These are phyloP conservation scores for Lactarius quietus DNA, from an alignment of 768 basidiomycete genomes.

Conservation along the genomic window DNA sequence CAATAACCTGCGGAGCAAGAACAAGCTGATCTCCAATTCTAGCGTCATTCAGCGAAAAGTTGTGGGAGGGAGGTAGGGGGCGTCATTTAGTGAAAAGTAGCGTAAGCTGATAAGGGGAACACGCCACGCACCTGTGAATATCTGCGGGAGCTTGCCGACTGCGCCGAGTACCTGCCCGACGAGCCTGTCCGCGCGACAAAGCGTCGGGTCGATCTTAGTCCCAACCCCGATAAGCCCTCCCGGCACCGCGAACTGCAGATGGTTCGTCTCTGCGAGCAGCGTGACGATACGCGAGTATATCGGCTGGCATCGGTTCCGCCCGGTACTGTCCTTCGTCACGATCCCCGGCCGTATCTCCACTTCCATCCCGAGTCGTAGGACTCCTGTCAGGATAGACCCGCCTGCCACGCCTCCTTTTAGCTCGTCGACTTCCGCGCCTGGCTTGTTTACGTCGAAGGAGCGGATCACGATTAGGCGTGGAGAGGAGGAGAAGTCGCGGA, in stretches of 20 bases:
- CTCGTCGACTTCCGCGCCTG: constrained; percentile 94
- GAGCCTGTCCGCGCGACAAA: constrained; percentile 94
- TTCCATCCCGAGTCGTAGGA: constrained; percentile 85
- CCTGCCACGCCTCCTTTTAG: constrained; percentile 98
- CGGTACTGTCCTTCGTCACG: constrained; percentile 90
- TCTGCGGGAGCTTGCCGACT: constrained; percentile 89
- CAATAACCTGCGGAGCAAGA: constrained; percentile 92
- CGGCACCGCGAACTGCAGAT: constrained; percentile 91
- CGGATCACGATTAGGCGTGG: constrained; percentile 97
- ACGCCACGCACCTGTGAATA: constrained; percentile 70
- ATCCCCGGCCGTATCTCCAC: constrained; percentile 97
- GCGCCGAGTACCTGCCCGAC: constrained; percentile 96
- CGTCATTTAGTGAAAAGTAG: neutral
- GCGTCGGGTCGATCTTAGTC: constrained; percentile 91
- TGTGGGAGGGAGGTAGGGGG: no score
- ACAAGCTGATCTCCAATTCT: constrained; percentile 92
- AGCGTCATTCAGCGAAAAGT: neutral
- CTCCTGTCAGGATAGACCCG: constrained; percentile 91
- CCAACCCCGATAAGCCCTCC: constrained; percentile 99
- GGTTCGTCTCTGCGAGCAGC: constrained; percentile 92
- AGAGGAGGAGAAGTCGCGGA: constrained; percentile 87
- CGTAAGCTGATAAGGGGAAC: constrained; percentile 5
- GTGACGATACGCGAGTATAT: constrained; percentile 91
- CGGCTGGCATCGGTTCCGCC: constrained; percentile 87
- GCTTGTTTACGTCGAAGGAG: constrained; percentile 99